Conservation (phyloP, 139 green algal species). For the Picochlorum sp. region DNA sequence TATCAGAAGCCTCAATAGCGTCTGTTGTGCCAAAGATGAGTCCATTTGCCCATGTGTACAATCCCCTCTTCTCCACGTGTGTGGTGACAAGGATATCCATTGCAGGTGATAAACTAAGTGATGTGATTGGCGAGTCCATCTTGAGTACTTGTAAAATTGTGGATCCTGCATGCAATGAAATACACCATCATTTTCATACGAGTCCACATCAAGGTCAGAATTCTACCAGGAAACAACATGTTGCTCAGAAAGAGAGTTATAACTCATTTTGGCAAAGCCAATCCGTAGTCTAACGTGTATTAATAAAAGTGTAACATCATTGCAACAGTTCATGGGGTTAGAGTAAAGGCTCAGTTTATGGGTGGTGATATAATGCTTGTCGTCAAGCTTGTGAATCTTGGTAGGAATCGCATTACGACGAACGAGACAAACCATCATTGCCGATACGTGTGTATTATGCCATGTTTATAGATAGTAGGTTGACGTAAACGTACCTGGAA, state of each 20-base stretch:
- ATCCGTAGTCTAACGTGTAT: slow-evolving; percentile 35
- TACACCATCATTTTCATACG: background rate
- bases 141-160: slow-evolving; percentile 57
- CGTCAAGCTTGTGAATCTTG: slow-evolving; percentile 31
- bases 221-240: slow-evolving; percentile 2
- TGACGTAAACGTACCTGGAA: slow-evolving; percentile 45
- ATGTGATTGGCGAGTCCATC: slow-evolving; percentile 64
- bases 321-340: background rate
- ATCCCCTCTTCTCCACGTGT: slow-evolving; percentile 70
- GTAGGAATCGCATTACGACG: slow-evolving; percentile 29
- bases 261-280: slow-evolving; percentile 21
- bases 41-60: slow-evolving; percentile 94
- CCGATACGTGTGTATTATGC: background rate
- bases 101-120: slow-evolving; percentile 58
- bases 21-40: slow-evolving; percentile 50
- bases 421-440: slow-evolving; percentile 38
- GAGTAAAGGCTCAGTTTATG: slow-evolving; percentile 33
- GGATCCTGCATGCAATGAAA: slow-evolving; percentile 17
- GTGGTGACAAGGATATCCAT: slow-evolving; percentile 89
- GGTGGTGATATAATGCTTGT: slow-evolving; percentile 39
- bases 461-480: background rate
- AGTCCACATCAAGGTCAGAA: background rate
- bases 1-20: slow-evolving; percentile 23
- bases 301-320: slow-evolving; percentile 14
- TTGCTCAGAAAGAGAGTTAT: slow-evolving; percentile 16